phyloP scores from a whole-genome alignment of 139 green algal species.

The Dunaliella primolecta region DNA sequence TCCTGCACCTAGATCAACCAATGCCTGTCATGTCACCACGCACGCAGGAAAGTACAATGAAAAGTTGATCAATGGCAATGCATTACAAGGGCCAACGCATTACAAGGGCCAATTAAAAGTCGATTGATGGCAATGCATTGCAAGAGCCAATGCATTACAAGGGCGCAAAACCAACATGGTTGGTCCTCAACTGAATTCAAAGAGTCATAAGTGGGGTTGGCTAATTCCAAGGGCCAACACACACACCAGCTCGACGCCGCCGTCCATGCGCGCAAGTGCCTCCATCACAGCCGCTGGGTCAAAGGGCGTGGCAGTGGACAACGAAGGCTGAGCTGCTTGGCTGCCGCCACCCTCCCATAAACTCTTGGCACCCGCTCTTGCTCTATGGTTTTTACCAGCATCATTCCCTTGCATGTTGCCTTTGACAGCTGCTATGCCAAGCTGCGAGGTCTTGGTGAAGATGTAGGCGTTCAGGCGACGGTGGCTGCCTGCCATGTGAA shows the following conservation, averaged over 20 bases:
- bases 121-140: neutral
- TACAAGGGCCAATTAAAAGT: neutral
- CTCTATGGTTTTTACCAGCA: neutral
- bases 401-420: neutral
- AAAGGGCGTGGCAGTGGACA: neutral
- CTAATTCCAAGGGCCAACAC: neutral
- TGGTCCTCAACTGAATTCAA: neutral
- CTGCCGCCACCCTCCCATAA: neutral
- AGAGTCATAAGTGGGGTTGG: neutral
- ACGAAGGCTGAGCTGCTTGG: neutral
- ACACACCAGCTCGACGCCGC: neutral
- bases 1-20: too few species aligned
- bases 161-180: too few species aligned
- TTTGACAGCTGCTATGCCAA: neutral
- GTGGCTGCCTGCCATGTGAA: constrained; percentile 15
- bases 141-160: too few species aligned
- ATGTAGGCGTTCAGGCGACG: constrained; percentile 19
- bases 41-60: too few species aligned
- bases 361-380: neutral
- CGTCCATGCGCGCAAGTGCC: constrained; percentile 6
- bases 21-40: too few species aligned
- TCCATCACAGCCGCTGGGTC: neutral
- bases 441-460: neutral
- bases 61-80: neutral
- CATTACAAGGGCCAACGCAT: neutral